Percentiles rank a stretch among this genome's conserved stretches.
These are phyloP conservation scores for Tuber brumale DNA, from an alignment of 495 filamentous ascomycete species.

Conservation along the genomic window DNA sequence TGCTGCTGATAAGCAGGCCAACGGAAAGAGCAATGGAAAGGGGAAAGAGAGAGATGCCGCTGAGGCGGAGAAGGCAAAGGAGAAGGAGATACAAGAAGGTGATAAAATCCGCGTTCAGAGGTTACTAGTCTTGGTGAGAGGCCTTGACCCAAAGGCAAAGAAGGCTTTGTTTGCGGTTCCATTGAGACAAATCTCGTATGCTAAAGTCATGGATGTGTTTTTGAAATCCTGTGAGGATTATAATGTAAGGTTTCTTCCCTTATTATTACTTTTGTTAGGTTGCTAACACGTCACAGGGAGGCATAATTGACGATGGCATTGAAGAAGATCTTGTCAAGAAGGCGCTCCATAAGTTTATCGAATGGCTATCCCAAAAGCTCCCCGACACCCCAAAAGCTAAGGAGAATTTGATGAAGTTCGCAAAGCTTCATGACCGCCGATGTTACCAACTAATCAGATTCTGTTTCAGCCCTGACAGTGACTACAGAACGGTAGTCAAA, in stretches of 20 bases:
- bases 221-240: slow-evolving; percentile 75
- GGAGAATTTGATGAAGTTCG: slow-evolving; percentile 73
- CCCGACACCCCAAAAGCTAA: slow-evolving; percentile 57
- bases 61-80: slow-evolving; percentile 46
- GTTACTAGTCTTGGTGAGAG: slow-evolving; percentile 70
- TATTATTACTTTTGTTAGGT: slow-evolving; percentile 7
- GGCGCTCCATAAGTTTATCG: slow-evolving; percentile 38
- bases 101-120: slow-evolving; percentile 82
- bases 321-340: slow-evolving; percentile 46
- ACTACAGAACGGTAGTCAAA: slow-evolving; percentile 82
- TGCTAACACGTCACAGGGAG: slow-evolving; percentile 51
- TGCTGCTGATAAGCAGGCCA: slow-evolving; percentile 56
- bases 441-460: slow-evolving; percentile 83
- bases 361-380: slow-evolving; percentile 61
- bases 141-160: slow-evolving; percentile 69
- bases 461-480: slow-evolving; percentile 75
- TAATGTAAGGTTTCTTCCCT: slow-evolving; percentile 51
- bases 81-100: slow-evolving; percentile 55
- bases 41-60: slow-evolving; percentile 48
- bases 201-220: slow-evolving; percentile 62
- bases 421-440: slow-evolving; percentile 82
- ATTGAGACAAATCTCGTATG: slow-evolving; percentile 61
- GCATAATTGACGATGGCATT: slow-evolving; percentile 67
- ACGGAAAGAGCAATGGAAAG: slow-evolving; percentile 42
- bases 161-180: slow-evolving; percentile 87